Evolutionary conservation across 1,139 yeast species (phyloP).

Genomic region (Pichia sp.): DNA sequence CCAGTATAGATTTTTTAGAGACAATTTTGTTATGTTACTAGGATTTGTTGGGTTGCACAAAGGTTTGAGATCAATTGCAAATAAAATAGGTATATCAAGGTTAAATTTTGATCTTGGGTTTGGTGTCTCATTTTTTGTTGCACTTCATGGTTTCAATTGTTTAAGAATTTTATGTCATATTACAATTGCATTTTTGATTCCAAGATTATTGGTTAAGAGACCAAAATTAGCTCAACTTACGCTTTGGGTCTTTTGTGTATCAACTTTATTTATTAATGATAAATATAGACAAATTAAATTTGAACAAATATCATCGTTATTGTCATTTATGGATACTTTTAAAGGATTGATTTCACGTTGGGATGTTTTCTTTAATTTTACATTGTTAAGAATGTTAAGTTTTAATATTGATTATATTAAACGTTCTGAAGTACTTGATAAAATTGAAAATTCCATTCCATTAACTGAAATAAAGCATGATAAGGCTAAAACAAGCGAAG

Average conservation of each 20-base stretch:
- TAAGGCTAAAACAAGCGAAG: slow-evolving; percentile 18
- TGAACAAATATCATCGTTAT: slow-evolving; percentile 33
- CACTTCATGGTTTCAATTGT: slow-evolving; percentile 74
- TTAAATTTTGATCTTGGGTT: slow-evolving; percentile 62
- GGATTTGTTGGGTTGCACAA: slow-evolving; percentile 52
- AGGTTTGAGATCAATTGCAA: slow-evolving; percentile 37
- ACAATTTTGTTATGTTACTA: slow-evolving; percentile 59
- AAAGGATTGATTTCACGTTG: slow-evolving; percentile 80
- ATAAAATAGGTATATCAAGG: slow-evolving; percentile 30
- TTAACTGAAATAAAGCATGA: background rate
- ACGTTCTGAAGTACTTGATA: slow-evolving; percentile 25
- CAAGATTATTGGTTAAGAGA: slow-evolving; percentile 32
- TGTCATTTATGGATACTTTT: slow-evolving; percentile 52
- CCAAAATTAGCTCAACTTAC: slow-evolving; percentile 31
- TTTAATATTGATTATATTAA: slow-evolving; percentile 72
- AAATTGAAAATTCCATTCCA: slow-evolving; percentile 9
- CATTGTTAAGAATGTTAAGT: slow-evolving; percentile 76
- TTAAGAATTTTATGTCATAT: slow-evolving; percentile 57
- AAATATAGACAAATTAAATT: slow-evolving; percentile 48
- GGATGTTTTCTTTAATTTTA: slow-evolving; percentile 94
- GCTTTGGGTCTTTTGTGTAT: slow-evolving; percentile 76
- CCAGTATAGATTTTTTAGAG: slow-evolving; percentile 84
- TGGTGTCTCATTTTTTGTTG: slow-evolving; percentile 63
- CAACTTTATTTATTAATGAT: slow-evolving; percentile 73
- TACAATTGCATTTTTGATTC: slow-evolving; percentile 47